phyloP scores from a whole-genome alignment of 75 land plant genomes.

The Pseudotsuga menziesii region DNA sequence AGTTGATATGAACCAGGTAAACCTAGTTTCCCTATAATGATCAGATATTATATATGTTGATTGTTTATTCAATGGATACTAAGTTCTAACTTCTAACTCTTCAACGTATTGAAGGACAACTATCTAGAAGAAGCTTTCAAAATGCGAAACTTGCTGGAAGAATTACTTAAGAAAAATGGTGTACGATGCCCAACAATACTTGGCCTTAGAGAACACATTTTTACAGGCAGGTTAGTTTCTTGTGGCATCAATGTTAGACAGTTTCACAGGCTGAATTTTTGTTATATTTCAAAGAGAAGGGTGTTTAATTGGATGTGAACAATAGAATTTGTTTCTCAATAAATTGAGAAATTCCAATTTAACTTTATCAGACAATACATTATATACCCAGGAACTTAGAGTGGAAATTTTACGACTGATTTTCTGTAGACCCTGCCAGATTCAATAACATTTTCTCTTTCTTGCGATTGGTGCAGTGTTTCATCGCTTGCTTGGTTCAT shows the following conservation, averaged over 20 bases:
- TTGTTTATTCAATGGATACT: background rate
- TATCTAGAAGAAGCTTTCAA: constrained; percentile 89
- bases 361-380: background rate
- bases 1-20: constrained; percentile 97
- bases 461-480: constrained; percentile 58
- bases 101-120: constrained; percentile 46
- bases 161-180: constrained; percentile 41
- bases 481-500: constrained; percentile 99
- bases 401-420: background rate
- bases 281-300: background rate
- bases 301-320: background rate
- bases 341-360: background rate
- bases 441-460: background rate
- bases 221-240: constrained; percentile 58
- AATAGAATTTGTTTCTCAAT: background rate
- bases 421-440: background rate
- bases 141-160: constrained; percentile 76
- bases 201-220: constrained; percentile 59
- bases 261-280: background rate
- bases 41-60: background rate
- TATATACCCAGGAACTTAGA: background rate
- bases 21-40: background rate
- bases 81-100: no score
- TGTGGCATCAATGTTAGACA: background rate
- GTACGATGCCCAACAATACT: constrained; percentile 43